Base-by-base conservation (phyloP, 768 basidiomycete genomes). In the Suillus cothurnatus region DNA sequence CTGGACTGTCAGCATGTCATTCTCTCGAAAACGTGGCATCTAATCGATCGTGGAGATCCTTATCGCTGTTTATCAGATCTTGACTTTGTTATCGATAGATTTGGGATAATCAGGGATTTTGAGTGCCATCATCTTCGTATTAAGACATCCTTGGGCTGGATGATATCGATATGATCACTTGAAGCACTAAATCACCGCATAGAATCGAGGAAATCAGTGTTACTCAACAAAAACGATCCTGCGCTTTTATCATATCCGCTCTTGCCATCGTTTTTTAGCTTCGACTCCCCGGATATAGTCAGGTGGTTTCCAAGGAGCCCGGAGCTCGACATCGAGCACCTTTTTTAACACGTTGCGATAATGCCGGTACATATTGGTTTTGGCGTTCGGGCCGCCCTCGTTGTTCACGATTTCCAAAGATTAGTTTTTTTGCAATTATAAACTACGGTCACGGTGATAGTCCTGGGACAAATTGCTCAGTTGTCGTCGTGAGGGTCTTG, bases 281-380 rank as follows among this genome's bases (percentile, higher is more conserved):
- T 79, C 26, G 71, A 76, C 74, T 88, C 82, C 9, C 85, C 87
- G 2, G 85, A 82, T 56, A 88, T 71, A 43, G 73, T 83, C 59
- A 88, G 81, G 2, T 79, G 74, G 62, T 82, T 81, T 65, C 43
- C 82, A 78, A 61, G 81, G 79, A 45, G 19, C 4, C 43, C 3
- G 43, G 7, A 86, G 69, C 63, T 87, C 85, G 67, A 89, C 81
- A 57, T 75, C 73, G 56, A 88, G 11, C 76, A 64, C 87, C 75
- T 39, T 39, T 58, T 88, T 64, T 77, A 75, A 41, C 86, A 85
- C 11, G 79, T 74, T 50, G 86, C 86, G n/a, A 11, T n/a, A 47
- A 23, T 6, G 14, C 11, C 12, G n/a, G 45, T 14, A n/a, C n/a
- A n/a, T n/a, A 0, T 14, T 6, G 45, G n/a, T 7, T 14, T 12